Evolutionary conservation across 1,284 basidiomycete species (phyloP).

Genomic region (Testicularia cyperi): DNA sequence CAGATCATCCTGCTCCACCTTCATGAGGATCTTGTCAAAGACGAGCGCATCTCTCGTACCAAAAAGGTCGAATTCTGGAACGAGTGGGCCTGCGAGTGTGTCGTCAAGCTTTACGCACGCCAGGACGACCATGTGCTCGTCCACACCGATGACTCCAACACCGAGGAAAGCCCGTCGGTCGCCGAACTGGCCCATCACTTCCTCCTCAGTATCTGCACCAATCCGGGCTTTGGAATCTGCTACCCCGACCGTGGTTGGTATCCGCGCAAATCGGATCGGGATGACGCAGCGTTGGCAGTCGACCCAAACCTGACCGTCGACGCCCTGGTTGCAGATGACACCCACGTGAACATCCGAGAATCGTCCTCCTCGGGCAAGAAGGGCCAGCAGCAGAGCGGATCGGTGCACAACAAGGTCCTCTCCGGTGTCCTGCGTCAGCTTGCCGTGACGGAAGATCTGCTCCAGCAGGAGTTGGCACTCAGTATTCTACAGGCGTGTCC

Average conservation of each 20-base stretch:
- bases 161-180: slow-evolving; percentile 56
- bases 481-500: slow-evolving; percentile 79
- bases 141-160: slow-evolving; percentile 12
- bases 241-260: slow-evolving; percentile 92
- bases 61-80: slow-evolving; percentile 49
- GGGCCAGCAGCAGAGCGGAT: slow-evolving; percentile 12
- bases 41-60: slow-evolving; percentile 39
- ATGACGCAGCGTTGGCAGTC: not conserved
- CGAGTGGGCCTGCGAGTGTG: slow-evolving; percentile 46
- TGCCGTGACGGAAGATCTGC: slow-evolving; percentile 77
- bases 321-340: too few species aligned
- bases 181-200: slow-evolving; percentile 85
- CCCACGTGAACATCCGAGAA: too few species aligned
- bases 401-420: slow-evolving; percentile 80
- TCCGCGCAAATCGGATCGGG: slow-evolving; percentile 58
- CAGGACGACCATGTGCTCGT: slow-evolving; percentile 41
- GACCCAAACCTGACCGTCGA: too few species aligned
- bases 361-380: slow-evolving; percentile 62
- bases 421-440: slow-evolving; percentile 73
- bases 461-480: slow-evolving; percentile 80
- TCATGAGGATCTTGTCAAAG: slow-evolving; percentile 50
- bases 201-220: slow-evolving; percentile 79
- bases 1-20: slow-evolving; percentile 45
- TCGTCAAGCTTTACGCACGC: slow-evolving; percentile 47
- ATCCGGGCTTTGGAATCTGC: slow-evolving; percentile 79